Evolutionary conservation across 78 protist species (phyloP), one percentile per base, ranked within the genome.

Genomic region (Paratrimastix pyriformis): DNA sequence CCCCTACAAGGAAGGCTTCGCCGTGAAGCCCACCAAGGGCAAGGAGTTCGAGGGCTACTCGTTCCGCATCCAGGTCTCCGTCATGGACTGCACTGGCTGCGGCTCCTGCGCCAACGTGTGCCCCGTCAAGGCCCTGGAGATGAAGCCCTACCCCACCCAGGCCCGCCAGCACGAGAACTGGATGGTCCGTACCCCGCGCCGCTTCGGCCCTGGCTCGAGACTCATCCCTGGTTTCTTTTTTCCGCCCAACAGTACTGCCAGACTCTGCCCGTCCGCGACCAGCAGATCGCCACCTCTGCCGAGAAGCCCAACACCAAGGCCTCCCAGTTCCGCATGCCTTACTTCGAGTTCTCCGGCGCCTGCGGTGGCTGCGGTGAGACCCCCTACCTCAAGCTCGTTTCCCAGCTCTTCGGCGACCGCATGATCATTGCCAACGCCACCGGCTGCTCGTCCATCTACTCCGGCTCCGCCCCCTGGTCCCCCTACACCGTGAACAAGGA

Each of bases 401-500:
- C 89, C 40, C 89, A 84, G 54, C 72, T 87, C 29, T 84, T 80
- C 52, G 91, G 88, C 1, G 87, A 82, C 18, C 62, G 83, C 33
- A 38, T 84, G 85, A 33, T 82, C 52, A 50, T 87, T 64, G 91
- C 91, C 72, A 84, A 87, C 74, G 86, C 88, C 43, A 82, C 87
- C 38, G 91, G 91, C 24, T 87, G 91, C 85, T 75, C 86, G 7
- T 77, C 88, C n/a, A 76, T 87, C 60, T 84, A 87, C 86, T 84
- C 82, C 2, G 79, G 75, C 45, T 62, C 86, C 18, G 48, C 45
- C 33, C 83, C 80, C 35, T 29, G 45, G 35, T 52, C 42, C 66
- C 87, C 88, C 21, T 84, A 84, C 79, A 65, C 84, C 29, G 37
- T n/a, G 44, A 84, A 82, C 64, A 48, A 74, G 39, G 26, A 81